These are phyloP conservation scores for Alternaria incomplexa DNA, from an alignment of 2,329 filamentous ascomycete genomes.

Conservation along the genomic window DNA sequence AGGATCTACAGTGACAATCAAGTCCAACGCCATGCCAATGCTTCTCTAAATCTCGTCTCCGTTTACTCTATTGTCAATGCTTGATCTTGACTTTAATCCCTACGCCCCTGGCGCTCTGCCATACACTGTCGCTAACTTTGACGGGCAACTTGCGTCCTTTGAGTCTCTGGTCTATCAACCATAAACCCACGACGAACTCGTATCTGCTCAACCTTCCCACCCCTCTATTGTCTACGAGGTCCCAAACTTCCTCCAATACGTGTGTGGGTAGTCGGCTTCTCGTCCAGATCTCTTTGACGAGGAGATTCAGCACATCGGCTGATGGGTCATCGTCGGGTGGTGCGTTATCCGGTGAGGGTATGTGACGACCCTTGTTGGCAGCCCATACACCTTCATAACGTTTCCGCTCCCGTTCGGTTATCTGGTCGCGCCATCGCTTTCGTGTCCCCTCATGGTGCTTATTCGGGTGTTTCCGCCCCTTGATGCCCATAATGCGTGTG, in stretches of 20 bases:
- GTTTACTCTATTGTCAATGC: not conserved
- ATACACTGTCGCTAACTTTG: slow-evolving; percentile 75
- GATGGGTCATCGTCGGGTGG: slow-evolving; percentile 34
- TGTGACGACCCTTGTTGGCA: slow-evolving; percentile 70
- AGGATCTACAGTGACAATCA: slow-evolving; percentile 5
- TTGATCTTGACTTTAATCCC: slow-evolving; percentile 48
- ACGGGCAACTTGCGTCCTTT: slow-evolving; percentile 78
- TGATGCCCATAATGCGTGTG: slow-evolving; percentile 60
- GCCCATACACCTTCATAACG: slow-evolving; percentile 87
- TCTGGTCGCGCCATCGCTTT: slow-evolving; percentile 76
- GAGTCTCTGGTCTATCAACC: slow-evolving; percentile 82
- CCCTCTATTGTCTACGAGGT: slow-evolving; percentile 68
- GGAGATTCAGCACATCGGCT: slow-evolving; percentile 68
- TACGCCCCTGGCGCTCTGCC: slow-evolving; percentile 67
- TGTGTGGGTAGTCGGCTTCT: slow-evolving; percentile 71
- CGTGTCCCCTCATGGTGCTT: slow-evolving; percentile 78
- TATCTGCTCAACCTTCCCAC: slow-evolving; percentile 66
- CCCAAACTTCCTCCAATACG: slow-evolving; percentile 78
- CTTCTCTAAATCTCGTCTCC: not conserved
- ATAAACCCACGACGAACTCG: slow-evolving; percentile 83
- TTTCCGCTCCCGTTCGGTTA: slow-evolving; percentile 75
- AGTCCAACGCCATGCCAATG: slow-evolving; percentile 22
- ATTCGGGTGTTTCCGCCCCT: slow-evolving; percentile 63
- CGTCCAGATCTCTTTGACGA: slow-evolving; percentile 77
- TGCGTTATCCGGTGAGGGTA: slow-evolving; percentile 21